These are phyloP conservation scores for Cladorrhinum sp. DNA, from an alignment of 2,329 filamentous ascomycete genomes.

Conservation along the genomic window DNA sequence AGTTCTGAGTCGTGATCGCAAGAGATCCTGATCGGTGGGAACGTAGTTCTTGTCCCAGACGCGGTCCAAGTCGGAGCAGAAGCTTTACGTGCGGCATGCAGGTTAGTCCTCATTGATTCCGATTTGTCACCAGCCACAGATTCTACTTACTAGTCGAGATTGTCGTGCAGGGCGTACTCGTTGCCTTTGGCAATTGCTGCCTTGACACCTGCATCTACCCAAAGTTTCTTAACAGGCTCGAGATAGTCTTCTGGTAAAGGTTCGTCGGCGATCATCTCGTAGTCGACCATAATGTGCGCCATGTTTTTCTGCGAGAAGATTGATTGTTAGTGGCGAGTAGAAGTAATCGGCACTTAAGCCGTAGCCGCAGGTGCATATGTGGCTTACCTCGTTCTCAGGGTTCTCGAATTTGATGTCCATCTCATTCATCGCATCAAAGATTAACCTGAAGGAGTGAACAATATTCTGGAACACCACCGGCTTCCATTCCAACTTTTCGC, in stretches of 20 bases:
- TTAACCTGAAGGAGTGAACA: conserved; percentile 84
- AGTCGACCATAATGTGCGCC: conserved; percentile 71
- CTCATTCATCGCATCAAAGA: conserved; percentile 87
- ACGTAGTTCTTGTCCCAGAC: conserved; percentile 76
- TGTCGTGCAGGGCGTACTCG: conserved; percentile 95
- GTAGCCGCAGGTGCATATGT: background rate
- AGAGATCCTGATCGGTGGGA: conserved; percentile 89
- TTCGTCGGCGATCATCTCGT: conserved; percentile 80
- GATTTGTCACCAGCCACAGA: background rate
- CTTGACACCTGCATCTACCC: conserved; percentile 80
- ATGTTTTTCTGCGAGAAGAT: conserved; percentile 63
- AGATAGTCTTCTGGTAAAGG: conserved; percentile 75
- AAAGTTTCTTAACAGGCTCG: conserved; percentile 77
- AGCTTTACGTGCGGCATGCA: conserved; percentile 50
- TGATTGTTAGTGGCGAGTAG: background rate
- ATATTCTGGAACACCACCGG: conserved; percentile 96
- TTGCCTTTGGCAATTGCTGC: conserved; percentile 89
- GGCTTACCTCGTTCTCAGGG: conserved; percentile 71
- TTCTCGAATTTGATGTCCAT: conserved; percentile 76
- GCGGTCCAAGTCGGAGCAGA: conserved; percentile 74
- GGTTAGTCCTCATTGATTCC: background rate
- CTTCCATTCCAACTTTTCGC: conserved; percentile 89
- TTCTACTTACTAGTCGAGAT: conserved; percentile 74
- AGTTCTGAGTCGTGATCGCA: conserved; percentile 84
- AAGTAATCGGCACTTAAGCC: background rate